phyloP scores from a whole-genome alignment of 1,139 yeast species.

The Candida albicans region DNA sequence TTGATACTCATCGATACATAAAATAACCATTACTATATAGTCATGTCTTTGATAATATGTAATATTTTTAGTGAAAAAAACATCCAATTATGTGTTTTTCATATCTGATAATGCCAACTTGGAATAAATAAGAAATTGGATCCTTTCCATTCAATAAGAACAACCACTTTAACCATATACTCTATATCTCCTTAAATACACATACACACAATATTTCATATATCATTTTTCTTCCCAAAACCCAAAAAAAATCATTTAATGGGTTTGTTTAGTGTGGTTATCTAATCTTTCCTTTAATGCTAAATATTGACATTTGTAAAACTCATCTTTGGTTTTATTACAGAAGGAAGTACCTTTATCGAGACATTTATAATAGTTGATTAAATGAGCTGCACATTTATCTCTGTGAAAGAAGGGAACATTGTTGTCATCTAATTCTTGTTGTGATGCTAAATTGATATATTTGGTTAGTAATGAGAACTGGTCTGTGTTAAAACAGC shows the following conservation, averaged over 20 bases:
- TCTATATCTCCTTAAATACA: no score
- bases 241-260: constrained; percentile 7
- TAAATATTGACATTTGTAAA: constrained; percentile 49
- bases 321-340: constrained; percentile 42
- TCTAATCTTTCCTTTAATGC: constrained; percentile 47
- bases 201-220: not conserved
- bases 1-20: no score
- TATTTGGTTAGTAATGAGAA: not conserved
- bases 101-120: no score
- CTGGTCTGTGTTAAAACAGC: not conserved
- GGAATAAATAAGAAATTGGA: no score
- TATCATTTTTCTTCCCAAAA: not conserved
- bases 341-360: constrained; percentile 49
- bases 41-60: no score
- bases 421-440: constrained; percentile 44
- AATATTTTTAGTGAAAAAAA: no score
- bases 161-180: no score
- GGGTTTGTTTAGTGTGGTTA: constrained; percentile 18
- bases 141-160: no score
- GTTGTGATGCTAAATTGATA: constrained; percentile 26
- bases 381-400: constrained; percentile 48
- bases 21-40: no score
- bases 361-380: constrained; percentile 47
- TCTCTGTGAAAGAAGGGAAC: constrained; percentile 51
- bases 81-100: no score